Base-by-base conservation (phyloP, 768 basidiomycete species). In the Suillus spraguei region DNA sequence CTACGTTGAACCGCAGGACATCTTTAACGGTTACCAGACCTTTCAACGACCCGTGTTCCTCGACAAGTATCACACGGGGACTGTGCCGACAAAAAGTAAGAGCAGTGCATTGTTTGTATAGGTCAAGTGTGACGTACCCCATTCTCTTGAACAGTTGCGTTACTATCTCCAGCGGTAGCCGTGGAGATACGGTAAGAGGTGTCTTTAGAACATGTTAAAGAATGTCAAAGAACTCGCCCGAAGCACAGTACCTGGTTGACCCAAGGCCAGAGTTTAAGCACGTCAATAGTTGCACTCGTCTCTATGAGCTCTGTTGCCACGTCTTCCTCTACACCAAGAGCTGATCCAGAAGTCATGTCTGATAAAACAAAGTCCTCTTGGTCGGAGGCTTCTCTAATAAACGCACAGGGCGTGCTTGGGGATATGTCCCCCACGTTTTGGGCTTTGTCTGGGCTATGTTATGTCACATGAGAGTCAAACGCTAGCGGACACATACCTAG, bases 121-220 rank as follows among this genome's bases (percentile, higher is more conserved):
- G 39, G 22, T 58, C 49, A 50, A 67, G 56, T 20, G 17, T 1
- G 16, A 82, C 94, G 68, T 71, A 97, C 97, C 97, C 97, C 91
- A 99, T 93, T 53, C 94, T 85, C 73, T 97, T 94, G 82, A 99
- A 99, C 33, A 99, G 78, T 72, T 99, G 95, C 91, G 97, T 94
- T 9, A 96, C 94, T 61, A 98, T 95, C 75, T 99, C 97, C 49
- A 99, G 80, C 0, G 95, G 95, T 46, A 97, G 83, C 66, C 93
- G 92, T 1, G 95, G 90, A 7, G 95, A 90, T 13, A 97, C 95
- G 0, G 93, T 95, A 70, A 99, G 84, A 1, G 97, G 95, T 0
- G 95, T 97, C 97, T 99, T 42, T 55, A 59, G 58, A 42, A 35
- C 33, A 53, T 7, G 38, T 64, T 56, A 61, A 28, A 8, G 14